These are phyloP conservation scores for Anthracocystis setariae DNA, from an alignment of 1,284 basidiomycete genomes.

Conservation along the genomic window DNA sequence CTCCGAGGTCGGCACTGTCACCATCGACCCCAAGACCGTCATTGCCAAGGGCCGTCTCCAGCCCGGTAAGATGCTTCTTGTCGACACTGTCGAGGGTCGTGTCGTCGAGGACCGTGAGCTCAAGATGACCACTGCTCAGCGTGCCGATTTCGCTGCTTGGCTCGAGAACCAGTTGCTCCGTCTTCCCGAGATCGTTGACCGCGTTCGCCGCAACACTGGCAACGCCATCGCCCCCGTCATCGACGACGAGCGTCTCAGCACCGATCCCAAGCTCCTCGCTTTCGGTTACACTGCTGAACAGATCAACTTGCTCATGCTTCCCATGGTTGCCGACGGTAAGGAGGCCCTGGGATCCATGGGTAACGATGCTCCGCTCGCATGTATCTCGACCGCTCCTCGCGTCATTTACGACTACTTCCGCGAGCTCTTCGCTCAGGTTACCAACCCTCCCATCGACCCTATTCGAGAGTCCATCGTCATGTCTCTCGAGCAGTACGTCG, in stretches of 20 bases:
- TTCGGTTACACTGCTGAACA: constrained; percentile 66
- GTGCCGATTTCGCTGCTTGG: constrained; percentile 66
- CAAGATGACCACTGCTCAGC: constrained; percentile 63
- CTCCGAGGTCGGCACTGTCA: constrained; percentile 65
- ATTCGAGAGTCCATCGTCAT: constrained; percentile 66
- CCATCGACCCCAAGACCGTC: constrained; percentile 61
- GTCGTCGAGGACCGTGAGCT: constrained; percentile 66
- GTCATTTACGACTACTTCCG: constrained; percentile 66
- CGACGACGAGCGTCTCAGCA: constrained; percentile 56
- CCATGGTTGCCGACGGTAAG: constrained; percentile 62
- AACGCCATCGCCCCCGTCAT: constrained; percentile 56
- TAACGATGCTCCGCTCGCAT: constrained; percentile 64
- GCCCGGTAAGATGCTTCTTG: constrained; percentile 66
- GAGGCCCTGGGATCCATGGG: constrained; percentile 67
- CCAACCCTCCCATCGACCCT: constrained; percentile 66
- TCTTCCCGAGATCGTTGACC: constrained; percentile 58
- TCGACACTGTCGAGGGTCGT: constrained; percentile 66
- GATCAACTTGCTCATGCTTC: constrained; percentile 64
- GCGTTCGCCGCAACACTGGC: constrained; percentile 43
- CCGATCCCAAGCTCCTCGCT: constrained; percentile 62
- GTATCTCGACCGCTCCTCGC: constrained; percentile 60
- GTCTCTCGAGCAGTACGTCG: constrained; percentile 65
- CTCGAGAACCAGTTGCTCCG: constrained; percentile 63
- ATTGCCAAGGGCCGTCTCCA: constrained; percentile 64
- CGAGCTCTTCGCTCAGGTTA: constrained; percentile 66